Base-by-base conservation (phyloP, 2,329 filamentous ascomycete species). In the Fusarium torreyae region DNA sequence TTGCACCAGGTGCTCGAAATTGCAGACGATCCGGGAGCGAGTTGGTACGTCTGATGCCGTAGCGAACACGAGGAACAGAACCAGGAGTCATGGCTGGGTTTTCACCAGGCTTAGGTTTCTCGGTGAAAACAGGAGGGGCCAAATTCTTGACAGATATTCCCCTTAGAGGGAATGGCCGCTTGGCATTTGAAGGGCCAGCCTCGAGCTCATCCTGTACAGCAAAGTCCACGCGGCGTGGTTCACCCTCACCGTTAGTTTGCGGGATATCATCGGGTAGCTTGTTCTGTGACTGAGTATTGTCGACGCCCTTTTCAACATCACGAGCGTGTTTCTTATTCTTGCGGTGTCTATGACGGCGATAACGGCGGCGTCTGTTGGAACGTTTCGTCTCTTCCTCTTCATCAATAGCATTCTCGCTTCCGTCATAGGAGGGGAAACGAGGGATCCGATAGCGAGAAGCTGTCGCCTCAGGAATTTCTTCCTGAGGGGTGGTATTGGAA, bases 41-140 rank as follows among this genome's bases (percentile, higher is more conserved):
- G 76, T 88, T 93, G 20, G 92, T 92, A 56, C 92, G 87, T 57
- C 91, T 89, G 54, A 93, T 88, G n/a, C 88, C 87, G 69, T 88
- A 87, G 42, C 86, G 84, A 60, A 90, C 85, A 31, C 86, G 84
- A 7, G 88, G 87, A 43, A 88, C 82, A 13, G 84, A 82, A 4
- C 86, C 83, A 10, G 79, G 66, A 5, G 81, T 73, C 6, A 75
- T 74, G 8, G 77, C 60, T 31, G 28, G 28, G 28, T 5, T 13
- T 11, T 31, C 28, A 13, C 28, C 28, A 31, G 28, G 28, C 28
- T 31, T 31, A 14, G 77, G 75, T 7, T 82, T 80, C 61, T 86
- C 84, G 0, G 82, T 83, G 71, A 94, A 94, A 59, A 94, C 91
- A 13, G 92, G 91, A 0, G 92, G 91, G 0, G 92, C 88, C 6